Percentiles rank a stretch among this genome's conserved stretches.
phyloP scores from a whole-genome alignment of 2,329 filamentous ascomycete genomes.

The Epichloe gansuensis region DNA sequence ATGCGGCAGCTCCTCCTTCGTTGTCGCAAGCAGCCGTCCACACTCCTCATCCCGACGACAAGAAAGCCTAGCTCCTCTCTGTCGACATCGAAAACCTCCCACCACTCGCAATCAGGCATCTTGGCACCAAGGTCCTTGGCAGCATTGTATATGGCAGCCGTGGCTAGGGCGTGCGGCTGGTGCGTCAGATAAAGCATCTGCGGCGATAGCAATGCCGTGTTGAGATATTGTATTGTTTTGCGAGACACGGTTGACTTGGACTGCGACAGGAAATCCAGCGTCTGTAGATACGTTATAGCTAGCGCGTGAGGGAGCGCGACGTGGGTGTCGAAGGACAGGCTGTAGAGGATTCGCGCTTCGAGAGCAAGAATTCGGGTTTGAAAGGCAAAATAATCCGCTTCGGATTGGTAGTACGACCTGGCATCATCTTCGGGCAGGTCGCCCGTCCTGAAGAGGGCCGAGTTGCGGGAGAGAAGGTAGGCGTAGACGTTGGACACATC shows the following conservation, averaged over 20 bases:
- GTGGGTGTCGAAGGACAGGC: slow-evolving; percentile 71
- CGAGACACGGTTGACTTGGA: slow-evolving; percentile 43
- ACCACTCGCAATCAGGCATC: slow-evolving; percentile 80
- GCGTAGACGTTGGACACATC: slow-evolving; percentile 77
- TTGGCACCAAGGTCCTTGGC: slow-evolving; percentile 64
- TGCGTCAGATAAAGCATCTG: slow-evolving; percentile 87
- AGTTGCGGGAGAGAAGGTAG: slow-evolving; percentile 58
- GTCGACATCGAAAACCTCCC: slow-evolving; percentile 96
- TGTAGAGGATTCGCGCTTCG: slow-evolving; percentile 65
- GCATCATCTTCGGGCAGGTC: slow-evolving; percentile 28
- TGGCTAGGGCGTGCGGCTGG: slow-evolving; percentile 74
- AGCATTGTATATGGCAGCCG: slow-evolving; percentile 83
- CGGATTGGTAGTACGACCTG: slow-evolving; percentile 55
- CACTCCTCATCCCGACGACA: slow-evolving; percentile 72
- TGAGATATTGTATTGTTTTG: slow-evolving; percentile 66
- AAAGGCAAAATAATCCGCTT: slow-evolving; percentile 56
- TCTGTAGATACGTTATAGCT: slow-evolving; percentile 84
- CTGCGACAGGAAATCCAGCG: slow-evolving; percentile 54
- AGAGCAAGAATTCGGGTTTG: slow-evolving; percentile 55
- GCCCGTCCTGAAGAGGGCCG: slow-evolving; percentile 37
- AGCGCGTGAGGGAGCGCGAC: slow-evolving; percentile 78
- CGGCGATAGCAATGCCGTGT: slow-evolving; percentile 72
- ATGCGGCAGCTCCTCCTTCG: slow-evolving; percentile 45
- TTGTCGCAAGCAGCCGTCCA: slow-evolving; percentile 55
- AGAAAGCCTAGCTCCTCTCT: slow-evolving; percentile 89